A percentile compares a stretch with the other conserved stretches of the same genome.
phyloP scores from a whole-genome alignment of 2,329 filamentous ascomycete species.

The Sphaerulina musiva region DNA sequence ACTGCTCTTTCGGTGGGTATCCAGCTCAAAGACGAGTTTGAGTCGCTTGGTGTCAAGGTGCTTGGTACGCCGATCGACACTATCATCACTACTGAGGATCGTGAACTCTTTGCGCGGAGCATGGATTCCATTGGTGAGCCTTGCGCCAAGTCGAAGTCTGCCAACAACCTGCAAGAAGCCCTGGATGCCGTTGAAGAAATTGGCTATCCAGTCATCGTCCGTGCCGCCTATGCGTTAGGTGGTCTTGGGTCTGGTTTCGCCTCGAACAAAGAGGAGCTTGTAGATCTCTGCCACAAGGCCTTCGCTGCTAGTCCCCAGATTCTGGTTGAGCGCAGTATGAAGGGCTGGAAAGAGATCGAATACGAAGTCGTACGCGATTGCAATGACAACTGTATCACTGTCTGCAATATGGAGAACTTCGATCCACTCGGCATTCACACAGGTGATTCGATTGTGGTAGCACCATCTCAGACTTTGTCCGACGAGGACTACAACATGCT shows the following conservation, averaged over 20 bases:
- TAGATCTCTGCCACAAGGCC: conserved; percentile 87
- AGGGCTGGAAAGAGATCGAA: conserved; percentile 99
- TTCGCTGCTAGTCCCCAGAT: conserved; percentile 94
- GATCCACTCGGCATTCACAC: conserved; percentile 97
- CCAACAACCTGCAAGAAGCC: conserved; percentile 80
- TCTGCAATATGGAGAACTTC: conserved; percentile 99
- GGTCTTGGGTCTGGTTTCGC: conserved; percentile 94
- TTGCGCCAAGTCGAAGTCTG: conserved; percentile 93
- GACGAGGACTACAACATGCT: conserved; percentile 99
- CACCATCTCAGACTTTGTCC: conserved; percentile 90
- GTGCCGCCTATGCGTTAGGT: conserved; percentile 91
- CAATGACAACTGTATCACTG: conserved; percentile 96
- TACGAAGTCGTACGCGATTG: conserved; percentile 96
- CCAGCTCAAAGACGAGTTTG: conserved; percentile 94
- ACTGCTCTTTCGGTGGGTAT: conserved; percentile 96
- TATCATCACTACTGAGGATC: conserved; percentile 96
- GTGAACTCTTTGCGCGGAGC: conserved; percentile 92
- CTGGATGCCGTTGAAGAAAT: conserved; percentile 83
- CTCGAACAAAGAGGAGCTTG: conserved; percentile 73
- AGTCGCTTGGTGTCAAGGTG: conserved; percentile 83
- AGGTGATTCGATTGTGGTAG: conserved; percentile 95
- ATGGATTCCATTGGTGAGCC: conserved; percentile 99
- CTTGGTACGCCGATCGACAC: conserved; percentile 95
- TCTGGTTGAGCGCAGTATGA: conserved; percentile 96
- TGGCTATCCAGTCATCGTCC: conserved; percentile 92